Base-by-base conservation (phyloP, 2,329 filamentous ascomycete species). In the Orbilia blumenaviensis region DNA sequence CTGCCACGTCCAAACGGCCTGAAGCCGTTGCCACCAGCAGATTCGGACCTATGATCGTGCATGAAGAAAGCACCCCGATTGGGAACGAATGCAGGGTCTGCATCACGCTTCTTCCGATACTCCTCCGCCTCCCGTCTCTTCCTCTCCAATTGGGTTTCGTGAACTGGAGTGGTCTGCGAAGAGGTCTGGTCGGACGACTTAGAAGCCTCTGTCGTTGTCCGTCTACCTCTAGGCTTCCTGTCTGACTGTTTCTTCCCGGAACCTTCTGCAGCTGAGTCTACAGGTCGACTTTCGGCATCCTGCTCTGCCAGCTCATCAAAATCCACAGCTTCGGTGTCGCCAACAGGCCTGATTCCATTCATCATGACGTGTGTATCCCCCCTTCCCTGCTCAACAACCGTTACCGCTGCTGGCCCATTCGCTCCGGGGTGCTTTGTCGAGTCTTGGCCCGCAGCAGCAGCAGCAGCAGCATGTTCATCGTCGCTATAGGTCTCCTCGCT, bases 61-160 rank as follows among this genome's bases (percentile, higher is more conserved):
- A 98, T 93, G 85, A 97, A 98, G 86, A 98, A 98, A 77, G 92
- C 91, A 73, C 95, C 95, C 79, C 94, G 87, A 81, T 96, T 97
- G 64, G 95, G 94, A 66, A 97, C 94, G 84, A 97, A 97, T 9
- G 94, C 90, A 36, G 94, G 94, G 82, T 97, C 93, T 80, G 92
- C 90, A 81, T 96, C 93, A 80, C 92, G 88, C 83, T 92, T 92
- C 84, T 91, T 92, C 84, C 91, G 90, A 84, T 96, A 96, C 81
- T 96, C 92, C 78, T 97, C 93, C 81, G 96, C 92, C 81, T 97
- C 94, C 79, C 91, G 89, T 78, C 92, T 89, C 82, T 92, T 90
- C 78, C 89, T 87, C 78, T 95, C 91, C 63, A 88, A 87, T 72
- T 88, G 84, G 34, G 87, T 86, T 80, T 90, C 89, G 46, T 80